Evolutionary conservation across 805 yeast species (phyloP).

Genomic region (Barnettozyma sp.): DNA sequence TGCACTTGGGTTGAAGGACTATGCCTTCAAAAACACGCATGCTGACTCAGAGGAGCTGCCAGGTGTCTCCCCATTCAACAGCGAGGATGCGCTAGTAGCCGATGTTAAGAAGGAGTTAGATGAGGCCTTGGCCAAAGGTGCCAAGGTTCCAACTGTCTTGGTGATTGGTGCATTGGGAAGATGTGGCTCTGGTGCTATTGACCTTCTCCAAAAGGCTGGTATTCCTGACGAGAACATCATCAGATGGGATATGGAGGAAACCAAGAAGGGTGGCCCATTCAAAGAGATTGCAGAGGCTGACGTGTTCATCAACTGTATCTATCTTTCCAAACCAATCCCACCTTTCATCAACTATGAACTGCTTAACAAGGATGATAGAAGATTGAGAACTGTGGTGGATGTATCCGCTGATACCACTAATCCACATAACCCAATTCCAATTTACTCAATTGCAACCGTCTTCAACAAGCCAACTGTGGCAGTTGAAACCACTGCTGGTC

Average conservation of each 20-base stretch:
- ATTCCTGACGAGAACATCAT: constrained; percentile 75
- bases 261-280: constrained; percentile 96
- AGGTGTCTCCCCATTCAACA: constrained; percentile 75
- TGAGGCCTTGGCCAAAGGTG: constrained; percentile 53
- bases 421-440: constrained; percentile 97
- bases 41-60: constrained; percentile 62
- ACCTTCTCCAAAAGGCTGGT: constrained; percentile 74
- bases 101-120: constrained; percentile 58
- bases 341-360: constrained; percentile 74
- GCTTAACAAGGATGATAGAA: constrained; percentile 63
- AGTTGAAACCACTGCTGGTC: constrained; percentile 74
- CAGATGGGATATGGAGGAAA: constrained; percentile 97
- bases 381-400: constrained; percentile 86
- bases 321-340: constrained; percentile 86
- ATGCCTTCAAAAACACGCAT: constrained; percentile 86
- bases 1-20: constrained; percentile 88
- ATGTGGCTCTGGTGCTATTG: constrained; percentile 97
- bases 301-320: constrained; percentile 93
- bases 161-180: constrained; percentile 98
- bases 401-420: constrained; percentile 98
- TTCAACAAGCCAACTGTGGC: constrained; percentile 85
- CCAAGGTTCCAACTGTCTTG: constrained; percentile 67
- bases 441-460: constrained; percentile 82
- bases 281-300: constrained; percentile 81
- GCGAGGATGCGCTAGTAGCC: constrained; percentile 66